A percentile compares a stretch with the other conserved stretches of the same genome.
phyloP scores from a whole-genome alignment of 495 filamentous ascomycete species.

The Amphirosellinia nigrospora region DNA sequence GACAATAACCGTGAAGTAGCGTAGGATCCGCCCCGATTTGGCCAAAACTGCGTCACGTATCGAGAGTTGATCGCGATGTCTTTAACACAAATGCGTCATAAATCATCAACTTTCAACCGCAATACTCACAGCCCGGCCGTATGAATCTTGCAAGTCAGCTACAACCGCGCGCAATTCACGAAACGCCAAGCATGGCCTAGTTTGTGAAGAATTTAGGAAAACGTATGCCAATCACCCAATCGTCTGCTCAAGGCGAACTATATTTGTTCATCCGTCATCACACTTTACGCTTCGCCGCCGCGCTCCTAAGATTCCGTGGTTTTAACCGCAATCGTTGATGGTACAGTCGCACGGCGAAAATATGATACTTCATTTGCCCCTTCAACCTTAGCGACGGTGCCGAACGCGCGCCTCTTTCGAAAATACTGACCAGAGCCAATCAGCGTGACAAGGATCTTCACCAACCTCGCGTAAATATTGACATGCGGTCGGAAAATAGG shows the following conservation, averaged over 20 bases:
- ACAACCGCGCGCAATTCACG: conserved; percentile 3
- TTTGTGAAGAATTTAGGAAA: not conserved
- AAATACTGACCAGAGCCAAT: conserved; percentile 11
- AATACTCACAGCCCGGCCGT: not conserved
- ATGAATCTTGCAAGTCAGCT: not conserved
- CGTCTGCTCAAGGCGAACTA: conserved; percentile 13
- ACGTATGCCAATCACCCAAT: conserved; percentile 3
- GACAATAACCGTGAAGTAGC: conserved; percentile 10
- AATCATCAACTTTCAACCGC: conserved; percentile 1
- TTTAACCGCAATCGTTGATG: not conserved
- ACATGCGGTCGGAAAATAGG: conserved; percentile 24
- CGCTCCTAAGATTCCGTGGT: not conserved
- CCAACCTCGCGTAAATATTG: conserved; percentile 27
- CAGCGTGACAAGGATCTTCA: conserved; percentile 22
- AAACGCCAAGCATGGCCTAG: conserved; percentile 11
- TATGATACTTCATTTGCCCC: conserved; percentile 16
- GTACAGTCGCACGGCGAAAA: conserved; percentile 6
- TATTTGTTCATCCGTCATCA: conserved; percentile 1
- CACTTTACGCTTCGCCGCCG: conserved; percentile 10
- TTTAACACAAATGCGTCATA: not conserved
- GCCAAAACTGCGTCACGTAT: conserved; percentile 20
- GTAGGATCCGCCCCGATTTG: conserved; percentile 4
- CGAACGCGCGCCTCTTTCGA: conserved; percentile 21
- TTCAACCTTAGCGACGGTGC: conserved; percentile 10
- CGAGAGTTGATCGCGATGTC: not conserved